Evolutionary conservation across 2,329 filamentous ascomycete genomes (phyloP).

Genomic region (Rutstroemia sp.): DNA sequence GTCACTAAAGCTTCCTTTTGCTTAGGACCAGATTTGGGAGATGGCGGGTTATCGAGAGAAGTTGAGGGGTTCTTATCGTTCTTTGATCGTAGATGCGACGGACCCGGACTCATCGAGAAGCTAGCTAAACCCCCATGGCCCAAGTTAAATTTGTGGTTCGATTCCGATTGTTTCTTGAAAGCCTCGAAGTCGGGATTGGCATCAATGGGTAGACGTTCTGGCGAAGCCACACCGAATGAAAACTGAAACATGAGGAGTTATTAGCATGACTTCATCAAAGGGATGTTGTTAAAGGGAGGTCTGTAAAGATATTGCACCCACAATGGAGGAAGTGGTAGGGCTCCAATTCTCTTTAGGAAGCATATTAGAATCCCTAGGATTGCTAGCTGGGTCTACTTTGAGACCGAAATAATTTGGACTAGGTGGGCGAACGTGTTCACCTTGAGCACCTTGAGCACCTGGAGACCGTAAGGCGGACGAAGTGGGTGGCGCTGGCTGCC

Average conservation of each 20-base stretch:
- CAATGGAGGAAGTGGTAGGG: conserved; percentile 59
- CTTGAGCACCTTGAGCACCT: conserved; percentile 10
- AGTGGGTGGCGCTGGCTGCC: conserved; percentile 20
- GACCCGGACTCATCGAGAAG: conserved; percentile 33
- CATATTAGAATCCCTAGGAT: conserved; percentile 55
- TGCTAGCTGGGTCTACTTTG: conserved; percentile 51
- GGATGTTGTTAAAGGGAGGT: neutral
- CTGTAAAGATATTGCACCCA: neutral
- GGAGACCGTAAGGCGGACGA: conserved; percentile 20
- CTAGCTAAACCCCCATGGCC: conserved; percentile 35
- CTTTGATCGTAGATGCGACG: conserved; percentile 13
- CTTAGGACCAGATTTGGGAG: conserved; percentile 18
- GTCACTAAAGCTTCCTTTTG: conserved; percentile 14
- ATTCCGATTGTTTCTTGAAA: conserved; percentile 66
- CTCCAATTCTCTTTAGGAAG: conserved; percentile 69
- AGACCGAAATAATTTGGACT: conserved; percentile 89
- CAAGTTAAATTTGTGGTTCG: conserved; percentile 47
- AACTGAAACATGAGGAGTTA: conserved; percentile 30
- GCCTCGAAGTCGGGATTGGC: conserved; percentile 77
- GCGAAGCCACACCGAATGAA: conserved; percentile 60
- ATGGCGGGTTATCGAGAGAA: conserved; percentile 15
- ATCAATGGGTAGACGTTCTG: conserved; percentile 63
- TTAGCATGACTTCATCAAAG: neutral
- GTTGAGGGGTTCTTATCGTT: conserved; percentile 20
- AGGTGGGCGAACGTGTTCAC: conserved; percentile 35